Evolutionary conservation across 2,329 filamentous ascomycete genomes (phyloP).

Genomic region (Immersiporthe knoxdaviesiana): DNA sequence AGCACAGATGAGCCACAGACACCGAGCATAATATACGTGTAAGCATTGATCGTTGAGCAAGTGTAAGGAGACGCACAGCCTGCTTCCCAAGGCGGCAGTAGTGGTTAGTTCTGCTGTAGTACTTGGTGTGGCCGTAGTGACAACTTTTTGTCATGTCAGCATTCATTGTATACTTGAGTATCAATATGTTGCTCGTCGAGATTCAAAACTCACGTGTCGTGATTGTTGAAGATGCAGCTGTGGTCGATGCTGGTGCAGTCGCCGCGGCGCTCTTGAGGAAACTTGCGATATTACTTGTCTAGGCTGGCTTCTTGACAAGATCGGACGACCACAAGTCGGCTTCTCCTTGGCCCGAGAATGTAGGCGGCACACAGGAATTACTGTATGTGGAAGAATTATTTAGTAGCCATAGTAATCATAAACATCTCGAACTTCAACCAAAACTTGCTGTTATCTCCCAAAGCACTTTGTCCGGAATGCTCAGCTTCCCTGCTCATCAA

Average conservation of each 20-base stretch:
- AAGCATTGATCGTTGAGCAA: slow-evolving; percentile 12
- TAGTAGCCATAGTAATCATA: background rate
- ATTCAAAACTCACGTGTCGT: background rate
- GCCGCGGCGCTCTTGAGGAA: slow-evolving; percentile 18
- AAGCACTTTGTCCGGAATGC: background rate
- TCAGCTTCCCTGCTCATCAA: slow-evolving; percentile 40
- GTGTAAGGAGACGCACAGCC: slow-evolving; percentile 18
- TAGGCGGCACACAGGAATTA: slow-evolving; percentile 45
- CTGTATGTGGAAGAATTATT: slow-evolving; percentile 9
- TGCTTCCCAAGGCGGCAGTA: background rate
- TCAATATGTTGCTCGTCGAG: background rate
- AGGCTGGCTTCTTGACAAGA: slow-evolving; percentile 44
- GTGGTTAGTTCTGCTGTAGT: slow-evolving; percentile 7
- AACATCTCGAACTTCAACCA: too few relatives aligned
- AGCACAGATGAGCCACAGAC: background rate
- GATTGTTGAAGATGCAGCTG: background rate
- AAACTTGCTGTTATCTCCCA: too few relatives aligned
- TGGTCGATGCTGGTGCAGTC: background rate
- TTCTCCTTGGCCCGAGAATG: slow-evolving; percentile 42
- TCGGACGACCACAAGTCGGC: slow-evolving; percentile 43
- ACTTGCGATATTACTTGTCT: slow-evolving; percentile 31
- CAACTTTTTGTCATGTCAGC: slow-evolving; percentile 2
- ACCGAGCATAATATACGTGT: slow-evolving; percentile 20
- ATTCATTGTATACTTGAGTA: background rate
- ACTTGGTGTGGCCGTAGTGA: background rate